Percentiles rank a stretch among this genome's conserved stretches.
These are phyloP conservation scores for Backusella liffmaniae DNA, from an alignment of 192 early-diverging fungal species.

Conservation along the genomic window DNA sequence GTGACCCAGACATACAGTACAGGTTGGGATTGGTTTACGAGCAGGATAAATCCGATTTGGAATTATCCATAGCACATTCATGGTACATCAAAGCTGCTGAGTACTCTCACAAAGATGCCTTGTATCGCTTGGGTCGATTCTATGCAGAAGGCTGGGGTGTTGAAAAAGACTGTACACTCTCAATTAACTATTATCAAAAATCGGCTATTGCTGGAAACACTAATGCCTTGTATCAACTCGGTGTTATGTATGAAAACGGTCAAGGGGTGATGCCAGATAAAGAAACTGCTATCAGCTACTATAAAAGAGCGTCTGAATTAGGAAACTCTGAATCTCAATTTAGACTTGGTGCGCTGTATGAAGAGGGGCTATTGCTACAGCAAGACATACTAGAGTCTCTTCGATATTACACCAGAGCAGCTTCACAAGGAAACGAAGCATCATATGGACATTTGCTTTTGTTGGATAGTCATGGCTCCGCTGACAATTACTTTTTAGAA, in stretches of 20 bases:
- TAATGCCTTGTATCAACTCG: neutral
- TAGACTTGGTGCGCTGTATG: neutral
- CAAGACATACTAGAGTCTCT: neutral
- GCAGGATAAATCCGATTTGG: too few relatives aligned
- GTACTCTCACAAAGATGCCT: neutral
- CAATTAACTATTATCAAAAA: neutral
- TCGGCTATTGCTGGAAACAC: neutral
- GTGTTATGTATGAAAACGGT: neutral
- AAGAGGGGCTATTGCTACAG: neutral
- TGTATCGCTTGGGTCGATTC: neutral
- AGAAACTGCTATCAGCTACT: neutral
- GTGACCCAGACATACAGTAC: neutral
- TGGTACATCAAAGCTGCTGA: neutral
- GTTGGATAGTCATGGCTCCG: neutral
- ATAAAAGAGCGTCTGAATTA: neutral
- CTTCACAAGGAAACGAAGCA: neutral
- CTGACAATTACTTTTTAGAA: conserved; percentile 1
- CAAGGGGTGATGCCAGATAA: neutral
- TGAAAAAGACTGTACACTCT: neutral
- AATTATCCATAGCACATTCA: neutral
- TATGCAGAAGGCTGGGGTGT: neutral
- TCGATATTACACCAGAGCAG: neutral
- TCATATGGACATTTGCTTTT: neutral
- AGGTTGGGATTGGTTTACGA: neutral
- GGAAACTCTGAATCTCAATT: neutral